Evolutionary conservation across 345 rosid species (phyloP), one percentile per base, ranked within the genome.

Genomic region (Noccaea caerulescens): DNA sequence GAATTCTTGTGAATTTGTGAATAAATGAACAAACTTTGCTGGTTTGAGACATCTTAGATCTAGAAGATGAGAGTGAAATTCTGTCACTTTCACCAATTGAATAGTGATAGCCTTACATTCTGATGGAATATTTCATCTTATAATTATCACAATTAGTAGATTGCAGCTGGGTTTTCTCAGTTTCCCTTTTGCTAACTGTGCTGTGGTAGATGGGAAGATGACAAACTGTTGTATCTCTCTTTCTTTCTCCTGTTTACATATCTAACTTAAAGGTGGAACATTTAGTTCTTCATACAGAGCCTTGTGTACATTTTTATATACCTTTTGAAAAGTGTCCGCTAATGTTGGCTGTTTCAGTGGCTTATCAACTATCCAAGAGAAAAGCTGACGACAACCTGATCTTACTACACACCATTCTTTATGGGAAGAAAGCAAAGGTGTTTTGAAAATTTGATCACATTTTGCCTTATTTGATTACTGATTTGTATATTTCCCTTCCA

Each of bases 351-450:
- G 66, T 82, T 87, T 83, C 93, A 94, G 99, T 91, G 87, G 96
- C 97, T 72, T 87, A 88, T 86, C 90, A 91, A 84, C 73, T 94
- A 73, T 91, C 99, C 53, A 91, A 90, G 96, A 88, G 92, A 81
- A 94, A 91, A 81, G 71, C 95, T 69, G 97, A 94, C 44, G 97
- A 89, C 66, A 88, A 84, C 76, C 88, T 94, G 66, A 88, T 84
- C 58, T 55, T 84, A 66, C 87, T 94, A 60, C 99, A 94, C 56
- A 67, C 79, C 16, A 79, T 94, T 72, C 92, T 94, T 47, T 94
- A 81, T 68, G 99, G 97, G 78, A 94, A 94, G 89, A 94, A 91
- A 83, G 99, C 86, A 64, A 94, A 94, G 97, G 99, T 94, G 69
- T 69, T n/a, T 14, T 8, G 18, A 10, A 6, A 27, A 34, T 63